Evolutionary conservation across 305 asterid species (phyloP).

Genomic region (Plantago coronopus): DNA sequence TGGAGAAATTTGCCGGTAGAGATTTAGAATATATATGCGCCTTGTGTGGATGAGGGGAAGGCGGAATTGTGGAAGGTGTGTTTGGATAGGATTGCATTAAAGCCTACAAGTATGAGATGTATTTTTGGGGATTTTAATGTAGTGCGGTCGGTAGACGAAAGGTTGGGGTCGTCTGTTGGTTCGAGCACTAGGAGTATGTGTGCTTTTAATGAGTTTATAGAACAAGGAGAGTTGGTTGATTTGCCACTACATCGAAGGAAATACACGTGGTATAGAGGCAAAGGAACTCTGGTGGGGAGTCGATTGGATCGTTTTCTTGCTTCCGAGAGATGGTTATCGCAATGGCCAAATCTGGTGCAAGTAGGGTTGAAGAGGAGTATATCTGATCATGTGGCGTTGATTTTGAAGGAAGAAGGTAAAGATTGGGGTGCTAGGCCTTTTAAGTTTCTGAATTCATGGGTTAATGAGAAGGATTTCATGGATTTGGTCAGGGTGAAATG

Average conservation of each 20-base stretch:
- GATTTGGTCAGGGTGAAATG: neutral
- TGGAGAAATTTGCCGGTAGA: neutral
- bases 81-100: neutral
- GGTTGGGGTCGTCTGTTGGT: neutral
- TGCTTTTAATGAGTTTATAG: too few relatives aligned
- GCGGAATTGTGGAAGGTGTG: neutral
- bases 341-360: neutral
- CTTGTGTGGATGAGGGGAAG: neutral
- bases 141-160: neutral
- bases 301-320: neutral
- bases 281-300: neutral
- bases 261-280: neutral
- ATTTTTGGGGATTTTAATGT: neutral
- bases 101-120: neutral
- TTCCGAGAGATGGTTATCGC: neutral
- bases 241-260: neutral
- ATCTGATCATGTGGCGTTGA: neutral
- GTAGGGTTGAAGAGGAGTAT: too few relatives aligned
- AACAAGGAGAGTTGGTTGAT: neutral
- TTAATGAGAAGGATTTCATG: neutral
- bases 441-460: neutral
- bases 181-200: neutral
- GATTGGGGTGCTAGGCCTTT: neutral
- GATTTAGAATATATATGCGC: neutral
- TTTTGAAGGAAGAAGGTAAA: neutral